Base-by-base conservation (phyloP, 2,329 filamentous ascomycete species). In the Hymenoscyphus albidus region DNA sequence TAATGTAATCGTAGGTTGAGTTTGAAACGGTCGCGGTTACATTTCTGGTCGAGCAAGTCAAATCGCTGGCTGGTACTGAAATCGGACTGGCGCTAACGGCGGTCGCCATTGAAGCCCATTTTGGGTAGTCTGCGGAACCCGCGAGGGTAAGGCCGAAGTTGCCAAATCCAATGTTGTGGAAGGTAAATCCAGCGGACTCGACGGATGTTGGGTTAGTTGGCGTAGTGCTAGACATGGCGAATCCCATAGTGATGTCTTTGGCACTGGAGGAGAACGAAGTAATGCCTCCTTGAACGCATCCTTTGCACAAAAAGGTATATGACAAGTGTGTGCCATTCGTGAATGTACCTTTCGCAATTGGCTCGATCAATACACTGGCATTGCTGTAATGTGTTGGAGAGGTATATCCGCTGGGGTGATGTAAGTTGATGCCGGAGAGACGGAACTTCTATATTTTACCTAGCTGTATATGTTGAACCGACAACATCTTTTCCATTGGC, bases 1-100 rank as follows among this genome's bases (percentile, higher is more conserved):
- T 79, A 61, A 89, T 85, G 76, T 88, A 89, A 73, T 89, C 86
- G 69, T 82, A 88, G 0, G 81, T 67, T 1, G 63, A 58, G 54
- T 67, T 70, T 22, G 70, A 68, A 3, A 71, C 64, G 22, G 60
- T 69, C 7, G 67, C 18, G n/a, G 68, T 68, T n/a, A 59, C 59
- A 35, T 66, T 64, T 6, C 58, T 35, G 2, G 62, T 58, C 6
- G 67, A 57, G 54, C 66, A 68, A 10, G 67, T 67, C 5, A 62
- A 64, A 58, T 67, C 65, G 3, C 60, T 61, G 12, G 16, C 32
- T 16, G 18, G 13, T 32, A 42, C 32, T 10, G 55, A 48, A 7
- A 42, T 62, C 9, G 54, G 64, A 14, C 60, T 68, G 2, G 61
- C 27, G 48, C 59, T 64, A 13, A 64, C 68, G 2, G 62, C 31